A percentile compares a stretch with the other conserved stretches of the same genome.
Conservation (phyloP, 2,329 filamentous ascomycete species). For the Talaromyces sp. region DNA sequence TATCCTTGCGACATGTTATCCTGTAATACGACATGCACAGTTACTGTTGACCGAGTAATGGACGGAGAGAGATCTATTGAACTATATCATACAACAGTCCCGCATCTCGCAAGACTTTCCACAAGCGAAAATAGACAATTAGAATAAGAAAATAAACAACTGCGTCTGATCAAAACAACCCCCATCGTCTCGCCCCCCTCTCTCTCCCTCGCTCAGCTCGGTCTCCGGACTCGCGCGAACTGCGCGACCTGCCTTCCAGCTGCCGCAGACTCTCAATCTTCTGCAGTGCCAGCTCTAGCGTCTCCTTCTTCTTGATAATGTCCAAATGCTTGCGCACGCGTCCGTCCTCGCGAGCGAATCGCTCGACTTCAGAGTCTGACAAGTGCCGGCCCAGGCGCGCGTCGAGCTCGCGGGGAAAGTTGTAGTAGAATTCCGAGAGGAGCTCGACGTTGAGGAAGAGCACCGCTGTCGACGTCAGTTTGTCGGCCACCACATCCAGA, state of each 20-base stretch:
- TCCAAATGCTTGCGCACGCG: conserved; percentile 86
- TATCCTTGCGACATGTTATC: too few relatives aligned
- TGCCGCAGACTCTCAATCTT: conserved; percentile 92
- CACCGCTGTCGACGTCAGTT: conserved; percentile 89
- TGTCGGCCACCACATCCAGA: conserved; percentile 92
- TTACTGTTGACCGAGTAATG: too few relatives aligned
- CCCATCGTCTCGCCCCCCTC: background rate
- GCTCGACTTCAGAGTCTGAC: conserved; percentile 73
- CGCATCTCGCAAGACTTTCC: background rate
- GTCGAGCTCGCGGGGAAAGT: conserved; percentile 91
- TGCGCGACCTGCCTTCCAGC: conserved; percentile 64
- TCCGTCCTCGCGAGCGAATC: conserved; percentile 87
- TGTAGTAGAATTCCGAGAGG: conserved; percentile 94
- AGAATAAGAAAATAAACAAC: background rate
- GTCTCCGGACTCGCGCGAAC: conserved; percentile 12
- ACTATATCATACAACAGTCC: background rate
- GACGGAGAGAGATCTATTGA: too few relatives aligned
- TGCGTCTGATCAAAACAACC: conserved; percentile 2
- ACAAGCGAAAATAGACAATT: background rate
- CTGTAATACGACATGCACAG: background rate
- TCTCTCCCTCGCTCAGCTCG: background rate
- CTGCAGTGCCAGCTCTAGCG: conserved; percentile 84
- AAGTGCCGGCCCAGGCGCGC: conserved; percentile 76
- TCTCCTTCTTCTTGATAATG: conserved; percentile 83
- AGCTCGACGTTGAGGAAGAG: conserved; percentile 97